Evolutionary conservation across 148 eudicot genomes (phyloP).

Genomic region (Rhododendron simsii): DNA sequence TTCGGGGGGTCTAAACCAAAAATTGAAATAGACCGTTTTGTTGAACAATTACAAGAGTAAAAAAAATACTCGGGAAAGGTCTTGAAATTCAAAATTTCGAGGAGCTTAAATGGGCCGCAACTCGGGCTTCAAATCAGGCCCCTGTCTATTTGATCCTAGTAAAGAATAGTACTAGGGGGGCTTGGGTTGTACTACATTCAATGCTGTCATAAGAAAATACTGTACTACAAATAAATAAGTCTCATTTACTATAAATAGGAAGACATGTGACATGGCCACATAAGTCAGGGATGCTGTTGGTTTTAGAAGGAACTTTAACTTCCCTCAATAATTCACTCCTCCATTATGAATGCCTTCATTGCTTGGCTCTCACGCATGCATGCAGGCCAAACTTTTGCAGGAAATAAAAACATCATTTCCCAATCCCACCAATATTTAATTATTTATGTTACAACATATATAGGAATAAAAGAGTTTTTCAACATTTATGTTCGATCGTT

Average conservation of each 20-base stretch:
- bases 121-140: too few relatives aligned
- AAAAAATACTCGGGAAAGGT: too few relatives aligned
- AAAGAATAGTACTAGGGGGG: neutral
- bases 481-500: too few relatives aligned
- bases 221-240: neutral
- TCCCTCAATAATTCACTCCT: neutral
- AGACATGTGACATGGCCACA: neutral
- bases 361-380: neutral
- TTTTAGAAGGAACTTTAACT: neutral
- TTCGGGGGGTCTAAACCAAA: too few relatives aligned
- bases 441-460: neutral
- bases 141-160: neutral
- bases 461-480: too few relatives aligned
- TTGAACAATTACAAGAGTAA: too few relatives aligned
- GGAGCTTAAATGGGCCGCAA: too few relatives aligned
- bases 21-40: too few relatives aligned
- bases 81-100: too few relatives aligned
- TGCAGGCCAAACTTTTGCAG: neutral
- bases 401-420: neutral
- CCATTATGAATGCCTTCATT: neutral
- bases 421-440: neutral
- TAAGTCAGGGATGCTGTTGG: neutral
- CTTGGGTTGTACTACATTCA: neutral
- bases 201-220: neutral
- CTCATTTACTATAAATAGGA: neutral